Conservation (phyloP, 495 filamentous ascomycete species). For the Entonaema liquescens region DNA sequence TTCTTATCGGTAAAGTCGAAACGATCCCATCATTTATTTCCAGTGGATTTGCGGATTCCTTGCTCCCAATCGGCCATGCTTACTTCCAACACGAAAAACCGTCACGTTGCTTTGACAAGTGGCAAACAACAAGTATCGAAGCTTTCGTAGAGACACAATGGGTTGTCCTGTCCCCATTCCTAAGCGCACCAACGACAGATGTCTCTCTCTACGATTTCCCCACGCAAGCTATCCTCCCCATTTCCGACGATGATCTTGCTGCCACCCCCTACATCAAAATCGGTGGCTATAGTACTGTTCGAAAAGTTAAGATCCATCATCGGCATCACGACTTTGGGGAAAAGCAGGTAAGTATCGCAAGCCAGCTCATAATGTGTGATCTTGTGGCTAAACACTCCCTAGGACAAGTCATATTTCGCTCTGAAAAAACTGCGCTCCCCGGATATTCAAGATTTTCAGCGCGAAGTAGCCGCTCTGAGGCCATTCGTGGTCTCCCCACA, state of each 20-base stretch:
- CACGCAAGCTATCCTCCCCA: slow-evolving; percentile 6
- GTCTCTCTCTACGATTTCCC: slow-evolving; percentile 20
- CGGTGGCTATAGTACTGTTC: slow-evolving; percentile 9
- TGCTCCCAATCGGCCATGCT: slow-evolving; percentile 23
- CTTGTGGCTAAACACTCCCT: not conserved
- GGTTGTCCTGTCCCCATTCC: slow-evolving; percentile 21
- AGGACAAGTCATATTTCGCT: slow-evolving; percentile 21
- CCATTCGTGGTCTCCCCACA: slow-evolving; percentile 10
- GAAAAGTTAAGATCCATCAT: slow-evolving; percentile 23
- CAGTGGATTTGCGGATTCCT: slow-evolving; percentile 15
- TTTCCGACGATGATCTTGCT: not conserved
- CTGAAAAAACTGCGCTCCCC: slow-evolving; percentile 14
- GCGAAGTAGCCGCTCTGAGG: slow-evolving; percentile 23
- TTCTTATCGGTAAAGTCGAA: slow-evolving; percentile 19
- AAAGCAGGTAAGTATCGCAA: slow-evolving; percentile 5
- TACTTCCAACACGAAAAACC: not conserved
- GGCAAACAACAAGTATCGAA: slow-evolving; percentile 13
- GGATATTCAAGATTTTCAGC: slow-evolving; percentile 16
- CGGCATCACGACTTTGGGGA: slow-evolving; percentile 17
- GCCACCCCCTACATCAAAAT: not conserved
- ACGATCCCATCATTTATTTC: slow-evolving; percentile 17
- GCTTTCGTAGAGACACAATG: slow-evolving; percentile 24
- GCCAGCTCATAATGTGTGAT: not conserved
- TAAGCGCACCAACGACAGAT: not conserved
- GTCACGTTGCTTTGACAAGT: slow-evolving; percentile 12